Base-by-base conservation (phyloP, 305 asterid species). In the Rubia peregrina region DNA sequence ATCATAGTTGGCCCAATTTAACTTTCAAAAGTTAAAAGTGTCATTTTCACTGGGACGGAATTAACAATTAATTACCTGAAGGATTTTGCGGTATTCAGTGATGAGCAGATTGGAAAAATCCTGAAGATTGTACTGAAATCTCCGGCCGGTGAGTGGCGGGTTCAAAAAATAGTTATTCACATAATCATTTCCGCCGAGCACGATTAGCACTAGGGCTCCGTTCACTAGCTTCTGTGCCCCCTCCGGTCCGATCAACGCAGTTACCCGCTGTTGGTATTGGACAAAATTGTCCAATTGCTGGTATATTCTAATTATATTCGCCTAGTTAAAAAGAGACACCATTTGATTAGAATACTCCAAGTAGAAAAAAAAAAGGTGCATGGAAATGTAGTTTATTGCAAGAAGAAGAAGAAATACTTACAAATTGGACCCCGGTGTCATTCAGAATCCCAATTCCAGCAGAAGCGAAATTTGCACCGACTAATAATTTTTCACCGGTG, bases 371-470 rank as follows among this genome's bases (percentile, higher is more conserved):
- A 57, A 22, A 56, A 21, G 2, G 33, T 1, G 14, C 13, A 9
- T 21, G 0, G 0, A 16, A 57, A 22, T 21, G 9, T 55, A 2
- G 9, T 9, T 57, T 1, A 9, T 17, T 49, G 22, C 5, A 4
- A 49, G 13, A 5, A n/a, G 38, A 5, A 33, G 38, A 33, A 4
- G 38, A 33, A 19, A 77, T 33, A 1, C 91, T 81, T 78, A 90
- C 97, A 70, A 90, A 90, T 30, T 90, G 96, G 75, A 84, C 67
- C 38, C 97, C 97, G 1, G 97, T 91, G 73, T 91, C 97, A 14
- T 85, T 82, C 55, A 91, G 95, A 61, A 91, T 85, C 61, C 97
- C 97, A 30, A 91, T 81, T 16, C 96, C 96, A 11, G 97, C 97
- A 0, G 97, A 91, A 1, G 96, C 97, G 59, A 91, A 89, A 70